Evolutionary conservation across 169 alveolate species (phyloP).

Genomic region (Plasmodium yoelii): DNA sequence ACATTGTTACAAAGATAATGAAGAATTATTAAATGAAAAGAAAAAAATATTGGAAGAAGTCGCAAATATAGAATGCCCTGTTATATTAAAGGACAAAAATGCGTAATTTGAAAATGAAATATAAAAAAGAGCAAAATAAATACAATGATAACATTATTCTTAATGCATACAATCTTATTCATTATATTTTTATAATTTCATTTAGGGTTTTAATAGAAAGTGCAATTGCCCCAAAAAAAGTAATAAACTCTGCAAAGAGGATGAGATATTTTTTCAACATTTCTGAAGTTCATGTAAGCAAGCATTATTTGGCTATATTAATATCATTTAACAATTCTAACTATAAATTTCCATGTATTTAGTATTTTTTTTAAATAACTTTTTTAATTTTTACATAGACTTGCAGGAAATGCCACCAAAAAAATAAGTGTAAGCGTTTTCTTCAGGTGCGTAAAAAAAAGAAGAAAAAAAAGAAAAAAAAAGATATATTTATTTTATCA

Average conservation of each 20-base stretch:
- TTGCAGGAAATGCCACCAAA: conserved; percentile 40
- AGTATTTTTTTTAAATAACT: not conserved
- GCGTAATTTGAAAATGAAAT: conserved; percentile 20
- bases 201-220: conserved; percentile 29
- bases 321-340: not conserved
- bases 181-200: not conserved
- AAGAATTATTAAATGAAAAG: conserved; percentile 19
- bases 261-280: conserved; percentile 69
- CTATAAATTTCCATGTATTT: not conserved
- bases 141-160: not conserved
- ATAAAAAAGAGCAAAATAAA: conserved; percentile 1
- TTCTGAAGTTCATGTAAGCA: conserved; percentile 64
- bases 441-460: conserved; percentile 26
- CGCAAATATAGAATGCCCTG: conserved; percentile 48
- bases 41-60: conserved; percentile 40
- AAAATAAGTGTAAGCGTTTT: conserved; percentile 62
- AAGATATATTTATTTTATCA: not conserved
- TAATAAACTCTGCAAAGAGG: conserved; percentile 62
- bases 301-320: not conserved
- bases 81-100: conserved; percentile 36
- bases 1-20: conserved; percentile 32
- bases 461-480: not conserved
- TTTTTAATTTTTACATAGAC: conserved; percentile 26
- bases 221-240: conserved; percentile 62
- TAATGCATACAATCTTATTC: not conserved